Evolutionary conservation across 805 yeast genomes (phyloP).

Genomic region (Torulaspora indica): DNA sequence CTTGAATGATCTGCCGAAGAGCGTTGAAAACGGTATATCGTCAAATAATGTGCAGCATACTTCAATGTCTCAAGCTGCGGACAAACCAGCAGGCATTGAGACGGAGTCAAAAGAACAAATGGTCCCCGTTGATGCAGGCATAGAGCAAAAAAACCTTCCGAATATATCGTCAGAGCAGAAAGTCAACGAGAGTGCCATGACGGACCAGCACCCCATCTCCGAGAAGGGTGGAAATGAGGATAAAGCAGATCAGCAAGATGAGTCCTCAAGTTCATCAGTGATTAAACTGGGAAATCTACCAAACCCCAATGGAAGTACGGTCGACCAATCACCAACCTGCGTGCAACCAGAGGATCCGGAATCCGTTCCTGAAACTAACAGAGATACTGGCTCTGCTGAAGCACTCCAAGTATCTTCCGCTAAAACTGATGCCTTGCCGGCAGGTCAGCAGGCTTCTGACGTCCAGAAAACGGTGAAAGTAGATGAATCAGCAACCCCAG

Average conservation of each 20-base stretch:
- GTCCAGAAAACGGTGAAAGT: constrained; percentile 1
- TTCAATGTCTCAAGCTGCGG: neutral
- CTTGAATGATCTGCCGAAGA: too few species aligned
- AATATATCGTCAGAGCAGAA: neutral
- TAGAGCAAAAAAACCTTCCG: neutral
- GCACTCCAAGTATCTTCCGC: neutral
- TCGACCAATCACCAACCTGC: neutral
- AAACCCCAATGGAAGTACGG: too few species aligned
- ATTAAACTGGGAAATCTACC: too few species aligned
- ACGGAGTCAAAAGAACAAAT: neutral
- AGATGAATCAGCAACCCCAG: constrained; percentile 8
- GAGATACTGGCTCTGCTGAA: neutral
- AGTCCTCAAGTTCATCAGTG: too few species aligned
- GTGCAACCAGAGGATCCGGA: neutral
- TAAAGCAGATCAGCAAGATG: too few species aligned
- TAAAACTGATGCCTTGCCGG: neutral
- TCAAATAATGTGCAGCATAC: neutral
- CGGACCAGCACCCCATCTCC: too few species aligned
- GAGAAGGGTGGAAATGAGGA: too few species aligned
- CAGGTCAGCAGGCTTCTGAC: neutral
- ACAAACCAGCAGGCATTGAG: neutral
- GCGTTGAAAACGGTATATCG: neutral
- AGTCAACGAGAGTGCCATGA: neutral
- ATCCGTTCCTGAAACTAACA: neutral
- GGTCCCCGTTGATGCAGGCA: neutral